phyloP scores from a whole-genome alignment of 1,284 basidiomycete genomes.

The Peniophora sp. region DNA sequence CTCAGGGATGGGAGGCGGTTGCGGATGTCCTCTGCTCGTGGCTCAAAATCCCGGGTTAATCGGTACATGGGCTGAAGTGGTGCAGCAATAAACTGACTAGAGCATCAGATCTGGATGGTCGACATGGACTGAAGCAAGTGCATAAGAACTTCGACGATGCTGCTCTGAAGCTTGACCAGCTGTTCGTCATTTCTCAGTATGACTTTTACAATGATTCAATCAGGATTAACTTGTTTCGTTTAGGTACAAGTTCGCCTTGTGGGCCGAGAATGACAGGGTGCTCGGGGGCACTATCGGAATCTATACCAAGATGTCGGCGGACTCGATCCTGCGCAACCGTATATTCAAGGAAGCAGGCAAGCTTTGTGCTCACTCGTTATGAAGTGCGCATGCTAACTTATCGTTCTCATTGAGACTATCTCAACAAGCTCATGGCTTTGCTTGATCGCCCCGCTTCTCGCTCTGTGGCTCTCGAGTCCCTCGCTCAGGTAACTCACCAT shows the following conservation, averaged over 20 bases:
- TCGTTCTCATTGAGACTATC: constrained; percentile 32
- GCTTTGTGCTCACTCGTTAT: constrained; percentile 2
- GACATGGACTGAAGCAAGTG: constrained; percentile 53
- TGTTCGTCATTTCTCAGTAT: background rate
- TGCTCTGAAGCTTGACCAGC: constrained; percentile 37
- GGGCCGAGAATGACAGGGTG: background rate
- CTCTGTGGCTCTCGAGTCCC: constrained; percentile 43
- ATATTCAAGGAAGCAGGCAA: constrained; percentile 43
- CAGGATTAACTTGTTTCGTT: too few species aligned
- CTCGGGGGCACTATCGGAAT: constrained; percentile 49
- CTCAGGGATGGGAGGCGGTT: constrained; percentile 11
- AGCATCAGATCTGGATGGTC: constrained; percentile 39
- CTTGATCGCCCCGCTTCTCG: constrained; percentile 37
- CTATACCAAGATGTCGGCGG: constrained; percentile 54
- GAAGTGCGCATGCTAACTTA: background rate
- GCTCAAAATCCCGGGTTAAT: constrained; percentile 46
- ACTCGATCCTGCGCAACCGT: constrained; percentile 49
- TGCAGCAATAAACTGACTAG: background rate
- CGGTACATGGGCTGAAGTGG: background rate
- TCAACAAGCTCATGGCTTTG: constrained; percentile 46
- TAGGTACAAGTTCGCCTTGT: constrained; percentile 1
- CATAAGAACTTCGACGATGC: constrained; percentile 47
- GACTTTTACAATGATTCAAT: too few species aligned
- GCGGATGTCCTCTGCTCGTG: constrained; percentile 39
- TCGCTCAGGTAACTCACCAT: constrained; percentile 54